Evolutionary conservation across 2,329 filamentous ascomycete genomes (phyloP).

Genomic region (Cytospora mali): DNA sequence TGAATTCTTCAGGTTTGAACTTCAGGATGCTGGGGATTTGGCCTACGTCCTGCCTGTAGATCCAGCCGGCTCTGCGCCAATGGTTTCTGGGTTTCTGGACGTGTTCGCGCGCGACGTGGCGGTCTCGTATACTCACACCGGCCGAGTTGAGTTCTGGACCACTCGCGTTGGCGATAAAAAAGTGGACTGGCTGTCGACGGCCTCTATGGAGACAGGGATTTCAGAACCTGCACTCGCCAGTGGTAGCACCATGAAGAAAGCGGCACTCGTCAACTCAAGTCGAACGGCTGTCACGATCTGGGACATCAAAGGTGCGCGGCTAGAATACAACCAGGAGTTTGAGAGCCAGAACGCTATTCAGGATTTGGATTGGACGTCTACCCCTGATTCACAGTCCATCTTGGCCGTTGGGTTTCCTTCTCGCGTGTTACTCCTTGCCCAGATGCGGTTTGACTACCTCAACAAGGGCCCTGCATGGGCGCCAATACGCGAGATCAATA

Average conservation of each 20-base stretch:
- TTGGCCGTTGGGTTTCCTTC: conserved; percentile 92
- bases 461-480: conserved; percentile 90
- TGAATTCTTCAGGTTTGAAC: conserved; percentile 72
- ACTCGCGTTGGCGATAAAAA: conserved; percentile 68
- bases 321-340: conserved; percentile 81
- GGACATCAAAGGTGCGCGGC: conserved; percentile 79
- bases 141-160: conserved; percentile 82
- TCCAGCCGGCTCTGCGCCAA: conserved; percentile 73
- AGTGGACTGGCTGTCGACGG: conserved; percentile 82
- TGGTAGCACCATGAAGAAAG: conserved; percentile 84
- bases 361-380: conserved; percentile 93
- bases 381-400: conserved; percentile 84
- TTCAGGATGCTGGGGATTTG: conserved; percentile 62
- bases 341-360: conserved; percentile 73
- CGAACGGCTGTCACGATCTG: conserved; percentile 83
- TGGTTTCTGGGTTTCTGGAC: conserved; percentile 78
- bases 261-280: conserved; percentile 75
- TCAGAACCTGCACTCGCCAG: conserved; percentile 74
- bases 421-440: conserved; percentile 77
- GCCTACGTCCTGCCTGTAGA: conserved; percentile 79
- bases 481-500: conserved; percentile 78
- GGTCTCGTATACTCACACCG: conserved; percentile 77
- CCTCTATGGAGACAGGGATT: conserved; percentile 78
- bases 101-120: conserved; percentile 85
- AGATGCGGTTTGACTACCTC: conserved; percentile 90